A percentile compares a stretch with the other conserved stretches of the same genome.
Conservation (phyloP, 2,329 filamentous ascomycete species). For the Fusarium praegraminearum region DNA sequence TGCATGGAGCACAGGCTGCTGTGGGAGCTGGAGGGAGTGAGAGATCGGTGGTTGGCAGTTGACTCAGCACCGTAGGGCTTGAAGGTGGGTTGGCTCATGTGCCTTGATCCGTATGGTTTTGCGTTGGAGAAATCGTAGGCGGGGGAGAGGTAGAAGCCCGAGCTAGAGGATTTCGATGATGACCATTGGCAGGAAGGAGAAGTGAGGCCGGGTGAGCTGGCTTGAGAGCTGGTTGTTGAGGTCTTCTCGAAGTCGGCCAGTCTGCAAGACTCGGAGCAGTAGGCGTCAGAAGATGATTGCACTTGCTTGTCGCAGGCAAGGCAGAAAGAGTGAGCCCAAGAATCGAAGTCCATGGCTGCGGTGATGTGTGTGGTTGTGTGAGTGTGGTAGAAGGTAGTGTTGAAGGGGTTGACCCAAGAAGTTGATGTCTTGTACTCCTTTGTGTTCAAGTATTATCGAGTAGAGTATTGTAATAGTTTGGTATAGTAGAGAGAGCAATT, state of each 20-base stretch:
- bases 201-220: slow-evolving; percentile 67
- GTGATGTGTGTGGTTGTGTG: slow-evolving; percentile 36
- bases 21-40: slow-evolving; percentile 82
- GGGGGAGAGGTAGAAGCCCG: slow-evolving; percentile 76
- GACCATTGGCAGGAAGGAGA: slow-evolving; percentile 65
- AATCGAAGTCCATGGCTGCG: slow-evolving; percentile 65
- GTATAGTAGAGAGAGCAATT: slow-evolving; percentile 38
- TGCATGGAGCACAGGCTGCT: slow-evolving; percentile 85
- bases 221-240: slow-evolving; percentile 66
- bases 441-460: slow-evolving; percentile 34
- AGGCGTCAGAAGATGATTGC: slow-evolving; percentile 82
- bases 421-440: slow-evolving; percentile 20
- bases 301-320: slow-evolving; percentile 84
- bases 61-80: slow-evolving; percentile 42
- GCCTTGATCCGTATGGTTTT: slow-evolving; percentile 67
- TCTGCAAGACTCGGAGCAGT: slow-evolving; percentile 93
- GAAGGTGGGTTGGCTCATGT: slow-evolving; percentile 51
- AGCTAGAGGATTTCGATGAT: slow-evolving; percentile 51
- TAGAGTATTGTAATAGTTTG: slow-evolving; percentile 27
- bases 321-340: slow-evolving; percentile 93
- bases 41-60: slow-evolving; percentile 53
- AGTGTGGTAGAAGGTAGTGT: slow-evolving; percentile 12
- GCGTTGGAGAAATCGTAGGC: slow-evolving; percentile 80
- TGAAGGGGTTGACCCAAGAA: slow-evolving; percentile 23
- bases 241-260: slow-evolving; percentile 87